These are phyloP conservation scores for Trichoderma hamatum DNA, from an alignment of 2,329 filamentous ascomycete species.

Conservation along the genomic window DNA sequence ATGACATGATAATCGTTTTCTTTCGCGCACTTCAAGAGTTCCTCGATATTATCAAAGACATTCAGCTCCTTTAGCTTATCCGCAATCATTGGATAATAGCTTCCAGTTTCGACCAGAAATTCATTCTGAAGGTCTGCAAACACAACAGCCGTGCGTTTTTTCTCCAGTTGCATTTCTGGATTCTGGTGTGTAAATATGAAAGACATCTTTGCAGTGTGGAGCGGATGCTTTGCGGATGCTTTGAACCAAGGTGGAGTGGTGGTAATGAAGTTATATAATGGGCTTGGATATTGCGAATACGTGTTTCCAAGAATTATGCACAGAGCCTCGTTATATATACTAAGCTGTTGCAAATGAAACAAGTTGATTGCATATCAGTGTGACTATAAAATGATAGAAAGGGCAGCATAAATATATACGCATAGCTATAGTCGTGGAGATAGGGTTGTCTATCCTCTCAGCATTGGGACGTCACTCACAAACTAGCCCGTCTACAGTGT, in stretches of 20 bases:
- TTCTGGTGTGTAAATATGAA: neutral
- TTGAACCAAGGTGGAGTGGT: neutral
- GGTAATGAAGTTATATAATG: too few relatives aligned
- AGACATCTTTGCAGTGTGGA: neutral
- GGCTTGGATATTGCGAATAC: neutral
- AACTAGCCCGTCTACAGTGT: too few relatives aligned
- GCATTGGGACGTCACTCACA: too few relatives aligned
- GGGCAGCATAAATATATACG: neutral
- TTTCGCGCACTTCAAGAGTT: neutral
- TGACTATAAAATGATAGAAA: neutral
- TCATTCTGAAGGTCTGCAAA: neutral
- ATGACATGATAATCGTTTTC: neutral
- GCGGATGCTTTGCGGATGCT: neutral
- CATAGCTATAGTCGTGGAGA: neutral
- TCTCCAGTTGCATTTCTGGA: neutral
- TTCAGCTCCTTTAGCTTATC: neutral
- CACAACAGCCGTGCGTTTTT: neutral
- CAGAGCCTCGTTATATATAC: neutral
- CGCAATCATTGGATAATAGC: neutral
- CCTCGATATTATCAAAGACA: neutral
- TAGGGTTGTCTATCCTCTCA: neutral
- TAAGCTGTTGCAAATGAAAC: neutral
- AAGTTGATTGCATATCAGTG: neutral
- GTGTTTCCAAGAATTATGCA: neutral
- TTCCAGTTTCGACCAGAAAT: neutral